A percentile compares a stretch with the other conserved stretches of the same genome.
These are phyloP conservation scores for Magnolia officinalis DNA, from an alignment of 164 flowering plant genomes.

Conservation along the genomic window DNA sequence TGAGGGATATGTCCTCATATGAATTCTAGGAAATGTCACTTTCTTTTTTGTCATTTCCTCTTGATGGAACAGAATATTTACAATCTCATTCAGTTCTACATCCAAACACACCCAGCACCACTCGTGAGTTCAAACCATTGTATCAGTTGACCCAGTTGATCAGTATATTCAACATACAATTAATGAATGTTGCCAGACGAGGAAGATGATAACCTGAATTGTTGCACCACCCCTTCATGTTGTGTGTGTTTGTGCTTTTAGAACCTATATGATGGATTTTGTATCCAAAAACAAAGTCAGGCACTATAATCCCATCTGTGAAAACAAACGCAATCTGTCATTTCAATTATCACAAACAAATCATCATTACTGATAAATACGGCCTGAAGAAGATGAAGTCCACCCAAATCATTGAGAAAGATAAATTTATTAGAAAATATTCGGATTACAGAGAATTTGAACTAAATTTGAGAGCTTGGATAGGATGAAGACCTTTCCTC, in stretches of 20 bases:
- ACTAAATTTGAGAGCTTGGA: background rate
- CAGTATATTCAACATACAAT: background rate
- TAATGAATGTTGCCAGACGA: background rate
- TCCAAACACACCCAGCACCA: background rate
- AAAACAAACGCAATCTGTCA: background rate
- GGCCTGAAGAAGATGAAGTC: slow-evolving; percentile 38
- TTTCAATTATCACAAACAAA: background rate
- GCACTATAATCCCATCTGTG: background rate
- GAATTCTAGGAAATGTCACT: no score
- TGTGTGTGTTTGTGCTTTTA: slow-evolving; percentile 67
- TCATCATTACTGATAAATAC: slow-evolving; percentile 42
- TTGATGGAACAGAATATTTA: background rate
- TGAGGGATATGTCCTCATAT: no score
- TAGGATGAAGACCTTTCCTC: slow-evolving; percentile 47
- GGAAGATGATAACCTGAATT: slow-evolving; percentile 49
- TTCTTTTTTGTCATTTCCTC: no score
- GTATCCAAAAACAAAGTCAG: slow-evolving; percentile 7
- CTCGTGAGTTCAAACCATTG: background rate
- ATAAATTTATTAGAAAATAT: slow-evolving; percentile 9
- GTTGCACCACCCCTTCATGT: slow-evolving; percentile 75
- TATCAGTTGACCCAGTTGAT: background rate
- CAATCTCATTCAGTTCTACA: background rate
- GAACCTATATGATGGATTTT: slow-evolving; percentile 33
- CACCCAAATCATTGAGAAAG: background rate
- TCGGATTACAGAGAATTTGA: background rate